Percentiles rank a stretch among this genome's conserved stretches.
Evolutionary conservation across 176 grass and related monocot species (phyloP).

Genomic region (Triticum dicoccoides): DNA sequence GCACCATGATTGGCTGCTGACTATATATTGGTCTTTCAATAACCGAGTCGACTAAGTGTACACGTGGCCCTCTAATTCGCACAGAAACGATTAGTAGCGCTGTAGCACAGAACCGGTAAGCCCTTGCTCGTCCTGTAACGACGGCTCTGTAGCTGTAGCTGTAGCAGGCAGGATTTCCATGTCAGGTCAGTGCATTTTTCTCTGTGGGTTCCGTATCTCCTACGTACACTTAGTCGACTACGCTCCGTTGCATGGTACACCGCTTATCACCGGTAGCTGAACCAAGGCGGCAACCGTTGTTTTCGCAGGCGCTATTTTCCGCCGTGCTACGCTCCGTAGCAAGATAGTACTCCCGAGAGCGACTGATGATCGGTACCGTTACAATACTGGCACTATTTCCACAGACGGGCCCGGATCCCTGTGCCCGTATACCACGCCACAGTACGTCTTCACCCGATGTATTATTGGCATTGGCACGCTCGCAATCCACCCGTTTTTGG

Average conservation of each 20-base stretch:
- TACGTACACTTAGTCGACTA: too few species aligned
- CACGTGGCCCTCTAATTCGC: neutral
- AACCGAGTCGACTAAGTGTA: neutral
- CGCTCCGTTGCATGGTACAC: too few species aligned
- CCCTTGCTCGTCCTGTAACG: neutral
- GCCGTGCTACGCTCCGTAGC: neutral
- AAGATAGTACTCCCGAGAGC: neutral
- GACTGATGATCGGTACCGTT: constrained; percentile 9
- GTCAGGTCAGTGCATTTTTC: neutral
- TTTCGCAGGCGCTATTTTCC: neutral
- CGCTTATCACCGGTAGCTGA: neutral
- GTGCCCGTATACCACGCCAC: constrained; percentile 7
- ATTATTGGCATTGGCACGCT: neutral
- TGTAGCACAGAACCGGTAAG: too few species aligned
- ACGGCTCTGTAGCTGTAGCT: neutral
- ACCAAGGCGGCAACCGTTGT: neutral
- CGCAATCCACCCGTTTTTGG: neutral
- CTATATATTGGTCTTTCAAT: neutral
- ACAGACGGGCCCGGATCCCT: neutral
- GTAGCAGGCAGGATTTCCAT: neutral
- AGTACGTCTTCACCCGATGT: neutral
- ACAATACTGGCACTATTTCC: neutral
- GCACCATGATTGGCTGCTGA: neutral
- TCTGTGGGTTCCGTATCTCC: neutral
- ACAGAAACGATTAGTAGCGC: neutral